These are phyloP conservation scores for Aspergillus ibericus DNA, from an alignment of 2,329 filamentous ascomycete species.

Conservation along the genomic window DNA sequence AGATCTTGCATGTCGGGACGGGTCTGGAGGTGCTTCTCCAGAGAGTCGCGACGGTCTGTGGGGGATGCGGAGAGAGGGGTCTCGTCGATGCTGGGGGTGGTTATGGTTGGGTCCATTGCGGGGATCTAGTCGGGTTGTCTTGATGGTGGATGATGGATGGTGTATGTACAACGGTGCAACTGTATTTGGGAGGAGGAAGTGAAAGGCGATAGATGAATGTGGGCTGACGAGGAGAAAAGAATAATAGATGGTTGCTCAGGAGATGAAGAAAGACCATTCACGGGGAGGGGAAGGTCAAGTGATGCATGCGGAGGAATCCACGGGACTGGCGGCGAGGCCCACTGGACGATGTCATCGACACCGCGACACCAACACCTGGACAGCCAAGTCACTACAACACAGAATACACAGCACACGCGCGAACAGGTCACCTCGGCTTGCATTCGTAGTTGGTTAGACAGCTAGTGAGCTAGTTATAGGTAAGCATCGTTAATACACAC, in stretches of 20 bases:
- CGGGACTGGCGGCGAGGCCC: conserved; percentile 9
- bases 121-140: neutral
- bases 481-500: neutral
- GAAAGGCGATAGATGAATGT: neutral
- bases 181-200: neutral
- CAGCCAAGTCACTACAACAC: neutral
- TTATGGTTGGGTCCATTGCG: conserved; percentile 14
- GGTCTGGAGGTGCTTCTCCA: conserved; percentile 70
- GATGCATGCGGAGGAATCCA: conserved; percentile 18
- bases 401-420: too few species aligned
- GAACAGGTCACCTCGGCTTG: too few species aligned
- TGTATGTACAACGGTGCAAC: neutral
- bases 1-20: conserved; percentile 67
- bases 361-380: neutral
- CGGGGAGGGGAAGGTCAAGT: conserved; percentile 17
- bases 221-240: neutral
- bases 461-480: neutral
- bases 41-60: conserved; percentile 61
- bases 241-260: conserved; percentile 9
- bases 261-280: neutral
- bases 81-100: conserved; percentile 50
- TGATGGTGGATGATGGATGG: neutral
- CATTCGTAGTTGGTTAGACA: neutral
- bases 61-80: conserved; percentile 56
- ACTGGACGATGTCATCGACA: conserved; percentile 4